These are phyloP conservation scores for Kwoniella shivajii DNA, from an alignment of 1,284 basidiomycete genomes.

Conservation along the genomic window DNA sequence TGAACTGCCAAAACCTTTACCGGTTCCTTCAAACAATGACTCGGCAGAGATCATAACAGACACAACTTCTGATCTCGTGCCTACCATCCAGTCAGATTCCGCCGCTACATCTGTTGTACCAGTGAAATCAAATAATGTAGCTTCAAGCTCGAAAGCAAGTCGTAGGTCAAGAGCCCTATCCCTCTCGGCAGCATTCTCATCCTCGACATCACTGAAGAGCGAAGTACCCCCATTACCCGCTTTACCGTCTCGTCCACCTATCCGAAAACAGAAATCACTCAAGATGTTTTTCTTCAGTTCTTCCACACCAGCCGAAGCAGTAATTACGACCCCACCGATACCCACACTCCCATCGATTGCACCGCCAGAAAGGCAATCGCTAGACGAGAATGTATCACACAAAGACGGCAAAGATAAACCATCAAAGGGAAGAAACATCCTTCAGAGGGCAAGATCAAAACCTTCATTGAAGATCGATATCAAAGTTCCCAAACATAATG, in stretches of 20 bases:
- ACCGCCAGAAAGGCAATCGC: not conserved
- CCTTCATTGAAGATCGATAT: conserved; percentile 33
- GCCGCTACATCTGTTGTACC: not conserved
- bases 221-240: conserved; percentile 8
- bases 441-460: conserved; percentile 28
- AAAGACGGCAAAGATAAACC: conserved; percentile 3
- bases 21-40: not conserved
- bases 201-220: conserved; percentile 3
- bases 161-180: conserved; percentile 21
- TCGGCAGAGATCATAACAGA: not conserved
- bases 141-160: not conserved
- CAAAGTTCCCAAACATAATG: conserved; percentile 15
- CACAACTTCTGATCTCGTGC: not conserved
- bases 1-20: not conserved
- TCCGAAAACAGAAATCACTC: conserved; percentile 35
- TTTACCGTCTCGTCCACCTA: conserved; percentile 9
- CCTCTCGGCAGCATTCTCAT: conserved; percentile 22
- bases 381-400: not conserved
- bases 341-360: not conserved
- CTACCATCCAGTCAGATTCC: not conserved
- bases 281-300: conserved; percentile 37
- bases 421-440: conserved; percentile 8
- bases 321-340: not conserved
- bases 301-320: conserved; percentile 7
- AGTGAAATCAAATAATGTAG: not conserved